These are phyloP conservation scores for Xylariaceae sp. DNA, from an alignment of 2,329 filamentous ascomycete genomes.

Conservation along the genomic window DNA sequence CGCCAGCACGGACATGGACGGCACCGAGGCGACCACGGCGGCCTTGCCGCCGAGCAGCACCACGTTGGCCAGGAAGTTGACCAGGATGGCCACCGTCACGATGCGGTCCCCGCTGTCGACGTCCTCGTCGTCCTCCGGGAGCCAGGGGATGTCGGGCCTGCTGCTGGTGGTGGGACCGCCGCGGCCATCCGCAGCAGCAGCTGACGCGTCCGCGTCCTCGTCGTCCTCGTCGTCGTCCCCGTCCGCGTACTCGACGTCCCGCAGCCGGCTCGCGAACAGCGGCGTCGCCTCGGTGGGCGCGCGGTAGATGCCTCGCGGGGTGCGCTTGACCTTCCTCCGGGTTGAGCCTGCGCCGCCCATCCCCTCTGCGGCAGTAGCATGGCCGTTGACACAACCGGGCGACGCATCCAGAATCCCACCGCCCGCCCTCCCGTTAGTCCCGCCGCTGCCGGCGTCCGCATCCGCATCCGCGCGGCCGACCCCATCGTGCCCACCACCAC, in stretches of 20 bases:
- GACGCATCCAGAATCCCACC: background rate
- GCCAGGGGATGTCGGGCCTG: constrained; percentile 57
- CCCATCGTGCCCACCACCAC: too few species aligned
- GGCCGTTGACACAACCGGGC: constrained; percentile 1
- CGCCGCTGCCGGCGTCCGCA: constrained; percentile 1
- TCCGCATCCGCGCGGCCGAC: constrained; percentile 16
- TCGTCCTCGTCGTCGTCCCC: constrained; percentile 36
- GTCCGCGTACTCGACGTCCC: constrained; percentile 15
- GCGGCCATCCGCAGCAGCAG: too few species aligned
- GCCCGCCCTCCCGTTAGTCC: constrained; percentile 1
- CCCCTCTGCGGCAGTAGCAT: constrained; percentile 4
- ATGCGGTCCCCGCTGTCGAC: constrained; percentile 66
- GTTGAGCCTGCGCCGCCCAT: background rate
- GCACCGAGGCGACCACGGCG: constrained; percentile 67
- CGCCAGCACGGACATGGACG: constrained; percentile 73
- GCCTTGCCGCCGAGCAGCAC: constrained; percentile 70
- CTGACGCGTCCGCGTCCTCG: too few species aligned
- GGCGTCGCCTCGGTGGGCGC: constrained; percentile 58
- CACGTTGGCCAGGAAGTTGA: constrained; percentile 74
- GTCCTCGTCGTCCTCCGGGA: constrained; percentile 63
- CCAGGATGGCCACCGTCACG: constrained; percentile 79
- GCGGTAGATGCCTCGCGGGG: constrained; percentile 80
- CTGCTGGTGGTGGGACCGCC: too few species aligned
- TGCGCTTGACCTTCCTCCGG: constrained; percentile 59
- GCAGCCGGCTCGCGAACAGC: constrained; percentile 41